Evolutionary conservation across 177 flowering plant species (phyloP).

Genomic region (Vitis hybrid): DNA sequence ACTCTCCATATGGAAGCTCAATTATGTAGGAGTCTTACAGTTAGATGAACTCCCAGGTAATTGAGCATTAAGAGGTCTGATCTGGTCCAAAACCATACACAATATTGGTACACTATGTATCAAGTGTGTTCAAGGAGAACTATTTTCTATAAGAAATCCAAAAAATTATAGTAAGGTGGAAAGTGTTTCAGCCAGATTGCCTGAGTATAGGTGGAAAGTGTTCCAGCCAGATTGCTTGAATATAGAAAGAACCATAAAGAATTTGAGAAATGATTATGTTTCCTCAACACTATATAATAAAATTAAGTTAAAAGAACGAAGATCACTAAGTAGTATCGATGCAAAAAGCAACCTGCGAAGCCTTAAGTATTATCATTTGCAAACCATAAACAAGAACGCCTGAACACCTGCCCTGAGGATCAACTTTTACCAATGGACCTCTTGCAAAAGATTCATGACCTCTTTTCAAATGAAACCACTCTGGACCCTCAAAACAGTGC

Average conservation of each 20-base stretch:
- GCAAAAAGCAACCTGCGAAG: slow-evolving; percentile 72
- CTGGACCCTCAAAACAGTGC: slow-evolving; percentile 99
- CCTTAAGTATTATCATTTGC: slow-evolving; percentile 92
- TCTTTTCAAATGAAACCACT: slow-evolving; percentile 88
- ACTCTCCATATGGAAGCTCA: too few species aligned
- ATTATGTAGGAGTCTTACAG: too few species aligned
- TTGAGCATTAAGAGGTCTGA: too few species aligned
- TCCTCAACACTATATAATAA: neutral
- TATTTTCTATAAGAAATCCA: too few species aligned
- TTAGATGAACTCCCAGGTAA: too few species aligned
- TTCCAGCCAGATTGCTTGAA: too few species aligned
- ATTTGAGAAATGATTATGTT: neutral
- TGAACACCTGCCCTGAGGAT: slow-evolving; percentile 95
- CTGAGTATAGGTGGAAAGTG: too few species aligned
- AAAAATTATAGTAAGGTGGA: too few species aligned
- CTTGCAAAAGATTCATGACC: slow-evolving; percentile 91
- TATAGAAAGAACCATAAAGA: neutral
- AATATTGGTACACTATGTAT: too few species aligned
- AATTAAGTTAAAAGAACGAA: neutral
- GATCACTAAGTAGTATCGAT: neutral
- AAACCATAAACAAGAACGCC: slow-evolving; percentile 84
- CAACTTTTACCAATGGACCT: slow-evolving; percentile 87
- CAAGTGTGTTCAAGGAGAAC: too few species aligned
- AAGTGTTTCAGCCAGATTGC: too few species aligned
- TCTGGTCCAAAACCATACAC: too few species aligned